Percentiles rank a stretch among this genome's conserved stretches.
Conservation (phyloP, 2,329 filamentous ascomycete genomes). For the Stagonosporopsis vannaccii region DNA sequence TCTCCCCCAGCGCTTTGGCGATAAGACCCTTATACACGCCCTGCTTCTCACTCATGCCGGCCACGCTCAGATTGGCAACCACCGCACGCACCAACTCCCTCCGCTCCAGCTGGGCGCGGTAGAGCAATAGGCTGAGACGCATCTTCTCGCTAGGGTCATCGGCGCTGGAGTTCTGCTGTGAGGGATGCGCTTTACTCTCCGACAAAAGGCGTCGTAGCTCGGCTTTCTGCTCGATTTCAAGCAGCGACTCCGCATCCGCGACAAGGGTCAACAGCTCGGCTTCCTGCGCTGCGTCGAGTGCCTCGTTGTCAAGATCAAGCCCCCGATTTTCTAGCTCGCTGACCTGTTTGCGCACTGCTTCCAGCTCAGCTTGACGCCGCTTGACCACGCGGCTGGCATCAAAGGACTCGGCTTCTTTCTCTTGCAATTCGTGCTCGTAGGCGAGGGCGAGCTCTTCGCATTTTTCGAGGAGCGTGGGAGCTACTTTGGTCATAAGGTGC, state of each 20-base stretch:
- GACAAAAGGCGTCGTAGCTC: slow-evolving; percentile 46
- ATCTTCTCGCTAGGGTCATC: slow-evolving; percentile 57
- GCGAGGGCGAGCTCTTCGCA: slow-evolving; percentile 53
- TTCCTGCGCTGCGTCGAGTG: slow-evolving; percentile 44
- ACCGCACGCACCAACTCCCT: slow-evolving; percentile 71
- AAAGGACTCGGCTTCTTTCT: slow-evolving; percentile 66
- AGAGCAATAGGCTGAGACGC: slow-evolving; percentile 65
- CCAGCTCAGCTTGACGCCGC: slow-evolving; percentile 73
- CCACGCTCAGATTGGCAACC: slow-evolving; percentile 70
- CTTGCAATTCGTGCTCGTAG: slow-evolving; percentile 77
- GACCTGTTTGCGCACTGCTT: slow-evolving; percentile 66
- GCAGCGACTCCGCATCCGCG: slow-evolving; percentile 51
- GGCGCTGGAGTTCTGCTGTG: slow-evolving; percentile 32
- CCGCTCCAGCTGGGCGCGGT: slow-evolving; percentile 65
- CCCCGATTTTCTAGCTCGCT: slow-evolving; percentile 56
- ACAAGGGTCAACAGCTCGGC: slow-evolving; percentile 48
- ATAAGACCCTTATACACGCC: slow-evolving; percentile 76
- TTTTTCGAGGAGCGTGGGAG: slow-evolving; percentile 61
- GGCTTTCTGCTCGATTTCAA: slow-evolving; percentile 54
- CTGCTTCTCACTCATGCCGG: slow-evolving; percentile 75
- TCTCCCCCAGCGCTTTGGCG: slow-evolving; percentile 70
- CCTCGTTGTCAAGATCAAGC: slow-evolving; percentile 44
- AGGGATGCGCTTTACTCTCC: slow-evolving; percentile 28
- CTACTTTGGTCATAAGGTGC: slow-evolving; percentile 69
- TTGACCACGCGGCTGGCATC: slow-evolving; percentile 58